Conservation (phyloP, 2,329 filamentous ascomycete genomes). For the Bertia moriformis region DNA sequence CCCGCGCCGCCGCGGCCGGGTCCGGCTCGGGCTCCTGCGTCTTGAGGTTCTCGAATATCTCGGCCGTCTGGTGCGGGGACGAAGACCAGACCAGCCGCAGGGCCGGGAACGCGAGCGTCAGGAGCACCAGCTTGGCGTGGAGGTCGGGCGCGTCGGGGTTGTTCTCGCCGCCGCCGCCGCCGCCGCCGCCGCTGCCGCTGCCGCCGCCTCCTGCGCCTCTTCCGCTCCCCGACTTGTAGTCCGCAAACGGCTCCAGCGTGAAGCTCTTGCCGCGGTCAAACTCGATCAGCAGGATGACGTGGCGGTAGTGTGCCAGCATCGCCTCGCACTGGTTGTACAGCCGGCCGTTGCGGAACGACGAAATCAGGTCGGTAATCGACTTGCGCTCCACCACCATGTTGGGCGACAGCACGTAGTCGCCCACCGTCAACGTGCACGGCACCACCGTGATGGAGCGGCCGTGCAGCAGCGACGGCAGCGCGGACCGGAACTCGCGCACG, state of each 20-base stretch:
- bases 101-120: constrained; percentile 81
- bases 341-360: constrained; percentile 79
- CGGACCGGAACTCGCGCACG: constrained; percentile 88
- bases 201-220: constrained; percentile 44
- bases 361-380: constrained; percentile 78
- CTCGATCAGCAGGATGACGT: constrained; percentile 83
- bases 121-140: constrained; percentile 78
- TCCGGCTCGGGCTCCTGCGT: constrained; percentile 81
- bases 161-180: constrained; percentile 7
- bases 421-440: constrained; percentile 89
- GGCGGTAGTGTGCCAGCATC: constrained; percentile 87
- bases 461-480: constrained; percentile 78
- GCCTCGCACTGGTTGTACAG: constrained; percentile 84
- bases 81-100: constrained; percentile 88
- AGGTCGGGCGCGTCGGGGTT: constrained; percentile 69
- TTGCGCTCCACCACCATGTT: constrained; percentile 90
- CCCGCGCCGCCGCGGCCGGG: constrained; percentile 69
- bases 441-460: constrained; percentile 77
- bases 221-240: too few relatives aligned
- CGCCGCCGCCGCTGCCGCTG: constrained; percentile 44
- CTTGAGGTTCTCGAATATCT: constrained; percentile 91
- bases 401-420: constrained; percentile 86
- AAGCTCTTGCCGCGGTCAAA: constrained; percentile 97
- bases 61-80: constrained; percentile 86
- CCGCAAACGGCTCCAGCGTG: constrained; percentile 71